Percentiles rank a stretch among this genome's conserved stretches.
Evolutionary conservation across 176 grass and related monocot species (phyloP).

Genomic region (Musa acuminata): DNA sequence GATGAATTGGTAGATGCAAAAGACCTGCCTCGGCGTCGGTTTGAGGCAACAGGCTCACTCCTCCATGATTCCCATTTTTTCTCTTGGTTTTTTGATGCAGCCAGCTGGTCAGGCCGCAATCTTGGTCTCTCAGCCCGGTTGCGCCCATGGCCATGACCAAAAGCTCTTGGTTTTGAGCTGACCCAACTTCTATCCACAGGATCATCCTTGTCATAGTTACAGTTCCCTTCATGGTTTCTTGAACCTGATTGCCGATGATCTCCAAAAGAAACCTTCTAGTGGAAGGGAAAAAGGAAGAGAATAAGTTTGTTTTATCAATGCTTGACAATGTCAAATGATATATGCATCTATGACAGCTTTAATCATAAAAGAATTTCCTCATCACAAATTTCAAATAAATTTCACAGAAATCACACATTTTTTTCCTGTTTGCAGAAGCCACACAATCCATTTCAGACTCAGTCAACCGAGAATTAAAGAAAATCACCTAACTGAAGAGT

Average conservation of each 20-base stretch:
- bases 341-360: too few relatives aligned
- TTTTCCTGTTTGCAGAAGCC: neutral
- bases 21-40: constrained; percentile 28
- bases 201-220: constrained; percentile 45
- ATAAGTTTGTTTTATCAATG: too few relatives aligned
- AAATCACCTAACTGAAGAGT: neutral
- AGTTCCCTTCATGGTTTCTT: constrained; percentile 70
- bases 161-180: constrained; percentile 45
- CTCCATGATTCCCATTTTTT: constrained; percentile 52
- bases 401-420: neutral
- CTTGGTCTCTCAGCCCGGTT: constrained; percentile 48
- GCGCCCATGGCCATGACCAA: constrained; percentile 39
- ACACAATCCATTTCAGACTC: neutral
- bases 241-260: constrained; percentile 35
- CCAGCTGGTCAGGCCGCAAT: constrained; percentile 33
- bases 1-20: constrained; percentile 38
- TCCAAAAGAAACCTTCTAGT: constrained; percentile 53
- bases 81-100: constrained; percentile 38
- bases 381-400: too few relatives aligned
- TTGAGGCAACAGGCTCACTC: constrained; percentile 43
- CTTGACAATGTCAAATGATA: too few relatives aligned
- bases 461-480: too few relatives aligned
- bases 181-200: constrained; percentile 52
- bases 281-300: constrained; percentile 17
- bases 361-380: constrained; percentile 4